A percentile compares a stretch with the other conserved stretches of the same genome.
These are phyloP conservation scores for Alternaria sp. DNA, from an alignment of 2,329 filamentous ascomycete genomes.

Conservation along the genomic window DNA sequence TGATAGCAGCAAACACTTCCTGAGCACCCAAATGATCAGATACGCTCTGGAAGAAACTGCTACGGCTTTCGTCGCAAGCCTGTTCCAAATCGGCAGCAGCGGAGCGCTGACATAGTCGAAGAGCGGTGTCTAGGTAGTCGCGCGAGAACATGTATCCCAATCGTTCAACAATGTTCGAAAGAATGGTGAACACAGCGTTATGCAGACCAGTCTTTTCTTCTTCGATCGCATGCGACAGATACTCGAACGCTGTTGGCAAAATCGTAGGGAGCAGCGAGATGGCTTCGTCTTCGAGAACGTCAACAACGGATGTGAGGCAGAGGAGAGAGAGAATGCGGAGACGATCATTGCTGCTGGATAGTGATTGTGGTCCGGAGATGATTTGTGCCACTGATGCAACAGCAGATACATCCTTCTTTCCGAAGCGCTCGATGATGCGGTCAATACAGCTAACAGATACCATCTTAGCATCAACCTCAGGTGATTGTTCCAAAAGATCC, in stretches of 20 bases:
- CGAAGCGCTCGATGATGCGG: slow-evolving; percentile 92
- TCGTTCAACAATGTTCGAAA: slow-evolving; percentile 80
- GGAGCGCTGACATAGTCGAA: slow-evolving; percentile 76
- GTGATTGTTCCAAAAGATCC: slow-evolving; percentile 75
- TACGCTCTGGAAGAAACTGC: slow-evolving; percentile 74
- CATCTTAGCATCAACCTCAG: slow-evolving; percentile 78
- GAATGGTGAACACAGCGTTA: slow-evolving; percentile 81
- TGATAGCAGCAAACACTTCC: slow-evolving; percentile 76
- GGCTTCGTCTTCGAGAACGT: slow-evolving; percentile 85
- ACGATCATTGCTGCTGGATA: slow-evolving; percentile 75
- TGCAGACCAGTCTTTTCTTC: slow-evolving; percentile 70
- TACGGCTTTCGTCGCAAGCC: slow-evolving; percentile 70
- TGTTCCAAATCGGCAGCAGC: slow-evolving; percentile 68
- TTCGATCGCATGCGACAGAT: slow-evolving; percentile 71
- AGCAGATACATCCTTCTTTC: slow-evolving; percentile 83
- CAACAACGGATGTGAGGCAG: slow-evolving; percentile 86
- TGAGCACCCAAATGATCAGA: slow-evolving; percentile 80
- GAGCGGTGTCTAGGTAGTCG: slow-evolving; percentile 73
- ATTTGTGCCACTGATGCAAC: slow-evolving; percentile 78
- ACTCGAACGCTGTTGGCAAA: slow-evolving; percentile 73
- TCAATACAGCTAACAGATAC: slow-evolving; percentile 90
- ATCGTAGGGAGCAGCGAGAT: slow-evolving; percentile 82
- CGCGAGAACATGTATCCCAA: slow-evolving; percentile 89
- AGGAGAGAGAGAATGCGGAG: slow-evolving; percentile 85
- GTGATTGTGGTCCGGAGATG: slow-evolving; percentile 77